Conservation (phyloP, 2,329 filamentous ascomycete species). For the Claviceps paspali region DNA sequence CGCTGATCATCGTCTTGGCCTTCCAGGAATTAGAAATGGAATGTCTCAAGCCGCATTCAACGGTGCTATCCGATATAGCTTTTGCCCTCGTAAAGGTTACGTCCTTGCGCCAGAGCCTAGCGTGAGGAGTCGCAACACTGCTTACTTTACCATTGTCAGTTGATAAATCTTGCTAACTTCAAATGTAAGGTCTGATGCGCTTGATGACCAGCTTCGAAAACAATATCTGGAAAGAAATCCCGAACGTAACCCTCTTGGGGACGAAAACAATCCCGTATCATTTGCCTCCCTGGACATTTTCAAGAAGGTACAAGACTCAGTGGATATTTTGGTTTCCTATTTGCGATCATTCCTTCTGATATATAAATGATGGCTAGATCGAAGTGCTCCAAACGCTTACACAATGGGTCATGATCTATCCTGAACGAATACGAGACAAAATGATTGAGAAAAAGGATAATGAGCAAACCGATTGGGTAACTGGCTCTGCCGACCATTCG, state of each 20-base stretch:
- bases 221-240: conserved; percentile 78
- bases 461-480: conserved; percentile 74
- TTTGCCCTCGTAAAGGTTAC: conserved; percentile 81
- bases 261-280: conserved; percentile 52
- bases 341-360: not conserved
- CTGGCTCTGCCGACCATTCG: conserved; percentile 13
- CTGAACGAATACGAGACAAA: conserved; percentile 72
- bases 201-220: conserved; percentile 83
- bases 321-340: too few relatives aligned
- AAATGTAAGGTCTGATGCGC: conserved; percentile 56
- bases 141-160: not conserved
- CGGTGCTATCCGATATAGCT: conserved; percentile 64
- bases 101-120: conserved; percentile 83
- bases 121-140: conserved; percentile 39
- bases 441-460: conserved; percentile 70
- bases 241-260: conserved; percentile 69
- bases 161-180: conserved; percentile 10
- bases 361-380: conserved; percentile 29
- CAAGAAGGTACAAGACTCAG: conserved; percentile 45
- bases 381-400: conserved; percentile 76
- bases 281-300: conserved; percentile 75
- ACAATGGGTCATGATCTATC: conserved; percentile 74
- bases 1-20: not conserved
- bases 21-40: conserved; percentile 72
- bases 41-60: conserved; percentile 67